Percentiles rank a stretch among this genome's conserved stretches.
These are phyloP conservation scores for Combretum micranthum DNA, from an alignment of 345 rosid genomes.

Conservation along the genomic window DNA sequence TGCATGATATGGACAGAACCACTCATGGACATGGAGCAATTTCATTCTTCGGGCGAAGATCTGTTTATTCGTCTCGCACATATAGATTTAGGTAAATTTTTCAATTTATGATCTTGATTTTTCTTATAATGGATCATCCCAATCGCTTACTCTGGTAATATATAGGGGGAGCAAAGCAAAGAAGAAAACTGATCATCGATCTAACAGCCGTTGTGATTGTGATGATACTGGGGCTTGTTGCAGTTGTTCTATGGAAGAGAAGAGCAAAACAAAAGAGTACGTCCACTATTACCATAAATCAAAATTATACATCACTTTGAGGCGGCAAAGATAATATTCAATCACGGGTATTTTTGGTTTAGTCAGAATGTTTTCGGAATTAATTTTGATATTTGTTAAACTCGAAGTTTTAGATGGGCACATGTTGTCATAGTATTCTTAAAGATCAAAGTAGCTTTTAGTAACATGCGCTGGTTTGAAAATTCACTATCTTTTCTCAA, in stretches of 20 bases:
- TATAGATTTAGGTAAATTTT: neutral
- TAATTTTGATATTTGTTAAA: too few species aligned
- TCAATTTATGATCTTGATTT: too few species aligned
- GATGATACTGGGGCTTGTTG: conserved; percentile 1
- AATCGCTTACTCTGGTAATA: neutral
- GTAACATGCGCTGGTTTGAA: too few species aligned
- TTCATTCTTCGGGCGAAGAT: conserved; percentile 3
- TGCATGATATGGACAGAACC: conserved; percentile 11
- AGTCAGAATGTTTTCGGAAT: too few species aligned
- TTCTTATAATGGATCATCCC: too few species aligned
- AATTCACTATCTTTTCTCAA: too few species aligned
- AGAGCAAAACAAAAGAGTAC: conserved; percentile 6
- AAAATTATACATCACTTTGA: too few species aligned
- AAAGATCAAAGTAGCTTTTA: too few species aligned
- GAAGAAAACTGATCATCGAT: conserved; percentile 4
- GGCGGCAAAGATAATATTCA: too few species aligned
- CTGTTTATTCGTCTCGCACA: conserved; percentile 7
- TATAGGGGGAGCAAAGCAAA: neutral
- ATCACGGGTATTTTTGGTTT: too few species aligned
- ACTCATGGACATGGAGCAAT: conserved; percentile 4
- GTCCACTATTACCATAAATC: neutral
- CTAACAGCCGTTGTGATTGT: conserved; percentile 3
- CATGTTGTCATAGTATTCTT: too few species aligned
- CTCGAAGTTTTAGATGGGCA: too few species aligned
- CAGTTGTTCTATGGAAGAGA: neutral